A percentile compares a stretch with the other conserved stretches of the same genome.
phyloP scores from a whole-genome alignment of 148 eudicot genomes.

The Spergularia marina region DNA sequence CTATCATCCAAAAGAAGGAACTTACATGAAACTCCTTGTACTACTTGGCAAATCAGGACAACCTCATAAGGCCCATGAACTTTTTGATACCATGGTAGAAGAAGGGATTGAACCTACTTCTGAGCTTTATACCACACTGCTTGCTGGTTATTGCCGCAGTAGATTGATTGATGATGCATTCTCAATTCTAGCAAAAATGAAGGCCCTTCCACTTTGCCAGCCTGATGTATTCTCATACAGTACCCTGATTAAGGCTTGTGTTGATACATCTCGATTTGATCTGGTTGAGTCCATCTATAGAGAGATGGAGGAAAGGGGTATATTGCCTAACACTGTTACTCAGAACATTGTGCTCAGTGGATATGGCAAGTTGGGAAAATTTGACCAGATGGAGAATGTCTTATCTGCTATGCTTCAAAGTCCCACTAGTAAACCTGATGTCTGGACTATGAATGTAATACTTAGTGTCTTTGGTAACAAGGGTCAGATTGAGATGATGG shows the following conservation, averaged over 20 bases:
- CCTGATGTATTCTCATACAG: constrained; percentile 91
- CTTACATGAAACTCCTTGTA: constrained; percentile 88
- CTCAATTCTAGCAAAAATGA: constrained; percentile 63
- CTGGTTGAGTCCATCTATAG: constrained; percentile 66
- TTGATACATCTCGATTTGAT: constrained; percentile 63
- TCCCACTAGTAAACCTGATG: constrained; percentile 63
- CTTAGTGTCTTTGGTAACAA: constrained; percentile 81
- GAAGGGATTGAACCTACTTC: constrained; percentile 74
- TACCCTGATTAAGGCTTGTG: constrained; percentile 80
- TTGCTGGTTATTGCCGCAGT: constrained; percentile 83
- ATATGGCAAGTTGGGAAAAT: constrained; percentile 79
- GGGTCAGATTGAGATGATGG: constrained; percentile 92
- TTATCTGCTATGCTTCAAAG: constrained; percentile 73
- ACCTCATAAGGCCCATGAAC: constrained; percentile 66
- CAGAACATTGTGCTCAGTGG: constrained; percentile 82
- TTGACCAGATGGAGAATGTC: constrained; percentile 82
- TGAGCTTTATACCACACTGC: constrained; percentile 77
- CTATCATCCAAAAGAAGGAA: constrained; percentile 91
- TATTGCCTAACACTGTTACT: constrained; percentile 84
- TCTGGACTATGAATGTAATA: constrained; percentile 97
- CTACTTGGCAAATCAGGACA: constrained; percentile 85
- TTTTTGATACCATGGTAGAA: constrained; percentile 72
- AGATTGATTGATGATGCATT: constrained; percentile 61
- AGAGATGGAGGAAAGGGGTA: constrained; percentile 61
- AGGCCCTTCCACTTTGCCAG: constrained; percentile 73